Conservation (phyloP, 2,329 filamentous ascomycete genomes). For the Pseudocercospora macadamiae region DNA sequence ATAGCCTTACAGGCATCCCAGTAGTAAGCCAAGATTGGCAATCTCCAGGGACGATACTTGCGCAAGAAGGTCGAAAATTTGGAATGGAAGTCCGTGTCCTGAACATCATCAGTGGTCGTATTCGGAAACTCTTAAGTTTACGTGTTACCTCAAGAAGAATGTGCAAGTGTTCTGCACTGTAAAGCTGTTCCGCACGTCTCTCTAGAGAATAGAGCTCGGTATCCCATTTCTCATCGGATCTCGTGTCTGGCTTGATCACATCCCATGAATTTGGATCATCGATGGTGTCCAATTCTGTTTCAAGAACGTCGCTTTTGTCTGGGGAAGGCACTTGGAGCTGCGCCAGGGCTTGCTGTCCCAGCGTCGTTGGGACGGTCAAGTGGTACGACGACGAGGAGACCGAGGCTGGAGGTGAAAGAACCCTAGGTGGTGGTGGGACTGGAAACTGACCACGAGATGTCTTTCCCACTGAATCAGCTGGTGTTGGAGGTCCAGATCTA, state of each 20-base stretch:
- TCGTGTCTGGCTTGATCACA: conserved; percentile 19
- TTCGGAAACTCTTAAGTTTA: too few relatives aligned
- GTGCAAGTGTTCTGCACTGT: conserved; percentile 23
- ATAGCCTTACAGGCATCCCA: conserved; percentile 59
- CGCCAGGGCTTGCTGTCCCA: conserved; percentile 16
- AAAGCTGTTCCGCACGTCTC: conserved; percentile 23
- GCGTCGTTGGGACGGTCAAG: conserved; percentile 5
- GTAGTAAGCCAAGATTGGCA: conserved; percentile 21
- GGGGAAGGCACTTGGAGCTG: conserved; percentile 25
- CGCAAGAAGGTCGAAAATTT: conserved; percentile 24
- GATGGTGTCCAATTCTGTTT: conserved; percentile 18
- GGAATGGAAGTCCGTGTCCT: conserved; percentile 16
- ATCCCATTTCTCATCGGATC: conserved; percentile 8
- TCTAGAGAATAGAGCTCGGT: conserved; percentile 22
- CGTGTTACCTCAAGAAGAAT: conserved; percentile 21
- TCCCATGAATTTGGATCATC: conserved; percentile 25
- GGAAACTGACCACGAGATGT: background rate
- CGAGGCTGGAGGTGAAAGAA: conserved; percentile 9
- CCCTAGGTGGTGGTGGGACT: background rate
- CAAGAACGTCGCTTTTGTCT: conserved; percentile 21
- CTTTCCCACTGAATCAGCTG: conserved; percentile 5
- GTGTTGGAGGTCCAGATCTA: conserved; percentile 9
- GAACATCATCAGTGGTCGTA: background rate
- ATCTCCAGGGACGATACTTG: conserved; percentile 22
- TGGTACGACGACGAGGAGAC: conserved; percentile 6